Percentiles rank a stretch among this genome's conserved stretches.
Evolutionary conservation across 306 rosid genomes (phyloP).

Genomic region (Leucaena leucocephala): DNA sequence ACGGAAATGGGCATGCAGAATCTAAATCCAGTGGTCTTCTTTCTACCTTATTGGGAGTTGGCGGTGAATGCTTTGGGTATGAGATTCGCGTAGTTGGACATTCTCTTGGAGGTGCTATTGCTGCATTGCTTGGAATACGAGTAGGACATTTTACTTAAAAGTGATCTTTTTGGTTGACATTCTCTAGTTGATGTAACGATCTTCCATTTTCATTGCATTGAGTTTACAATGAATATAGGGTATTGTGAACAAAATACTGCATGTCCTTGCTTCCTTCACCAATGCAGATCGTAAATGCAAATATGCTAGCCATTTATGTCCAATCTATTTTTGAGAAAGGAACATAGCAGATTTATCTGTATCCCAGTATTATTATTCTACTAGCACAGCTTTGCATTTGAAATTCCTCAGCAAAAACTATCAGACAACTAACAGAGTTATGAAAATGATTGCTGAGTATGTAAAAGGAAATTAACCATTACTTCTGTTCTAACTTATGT

Average conservation of each 20-base stretch:
- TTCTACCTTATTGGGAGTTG: slow-evolving; percentile 80
- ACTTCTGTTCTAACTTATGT: slow-evolving; percentile 13
- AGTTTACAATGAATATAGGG: slow-evolving; percentile 7
- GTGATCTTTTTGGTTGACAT: neutral
- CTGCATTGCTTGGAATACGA: slow-evolving; percentile 76
- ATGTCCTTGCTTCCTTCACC: slow-evolving; percentile 22
- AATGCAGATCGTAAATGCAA: slow-evolving; percentile 16
- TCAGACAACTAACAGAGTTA: neutral
- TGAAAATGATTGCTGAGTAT: slow-evolving; percentile 21
- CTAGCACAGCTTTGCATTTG: neutral
- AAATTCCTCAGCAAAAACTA: slow-evolving; percentile 15
- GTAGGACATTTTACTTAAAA: slow-evolving; percentile 54
- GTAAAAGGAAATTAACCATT: slow-evolving; percentile 10
- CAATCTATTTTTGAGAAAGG: neutral
- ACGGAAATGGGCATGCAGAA: slow-evolving; percentile 59
- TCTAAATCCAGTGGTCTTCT: slow-evolving; percentile 68
- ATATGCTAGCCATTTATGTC: neutral
- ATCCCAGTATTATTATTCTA: neutral
- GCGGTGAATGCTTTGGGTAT: slow-evolving; percentile 87
- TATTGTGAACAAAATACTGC: slow-evolving; percentile 6
- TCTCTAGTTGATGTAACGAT: slow-evolving; percentile 22
- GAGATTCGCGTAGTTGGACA: slow-evolving; percentile 83
- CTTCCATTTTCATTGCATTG: slow-evolving; percentile 28
- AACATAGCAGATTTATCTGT: neutral
- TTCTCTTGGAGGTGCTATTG: slow-evolving; percentile 92